These are phyloP conservation scores for Coniophora puteana DNA, from an alignment of 1,284 basidiomycete genomes.

Conservation along the genomic window DNA sequence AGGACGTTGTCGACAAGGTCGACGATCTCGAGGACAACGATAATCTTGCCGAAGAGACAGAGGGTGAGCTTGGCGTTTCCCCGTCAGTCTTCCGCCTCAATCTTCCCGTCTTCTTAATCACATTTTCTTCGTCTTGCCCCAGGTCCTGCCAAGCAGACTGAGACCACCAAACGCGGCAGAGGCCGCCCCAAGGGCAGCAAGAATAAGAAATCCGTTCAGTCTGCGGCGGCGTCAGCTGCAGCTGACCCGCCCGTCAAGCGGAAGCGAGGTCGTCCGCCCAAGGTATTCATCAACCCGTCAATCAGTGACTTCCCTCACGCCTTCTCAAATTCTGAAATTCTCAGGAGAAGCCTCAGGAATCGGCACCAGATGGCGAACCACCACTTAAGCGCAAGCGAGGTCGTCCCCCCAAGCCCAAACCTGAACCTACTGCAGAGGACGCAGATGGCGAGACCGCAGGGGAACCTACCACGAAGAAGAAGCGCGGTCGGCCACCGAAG, in stretches of 20 bases:
- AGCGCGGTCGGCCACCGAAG: slow-evolving; percentile 72
- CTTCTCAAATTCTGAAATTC: slow-evolving; percentile 18
- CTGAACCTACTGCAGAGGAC: slow-evolving; percentile 32
- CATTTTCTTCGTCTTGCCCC: slow-evolving; percentile 21
- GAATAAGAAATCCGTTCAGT: slow-evolving; percentile 63
- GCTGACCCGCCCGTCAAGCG: slow-evolving; percentile 43
- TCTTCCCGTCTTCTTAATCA: slow-evolving; percentile 8
- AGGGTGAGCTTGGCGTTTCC: slow-evolving; percentile 24
- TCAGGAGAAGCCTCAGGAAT: slow-evolving; percentile 54
- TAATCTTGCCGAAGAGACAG: slow-evolving; percentile 30
- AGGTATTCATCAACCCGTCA: slow-evolving; percentile 42
- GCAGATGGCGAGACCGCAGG: slow-evolving; percentile 35
- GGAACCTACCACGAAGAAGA: slow-evolving; percentile 56
- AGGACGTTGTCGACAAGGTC: slow-evolving; percentile 36
- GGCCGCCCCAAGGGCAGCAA: slow-evolving; percentile 80
- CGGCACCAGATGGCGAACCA: slow-evolving; percentile 42
- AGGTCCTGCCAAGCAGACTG: slow-evolving; percentile 15
- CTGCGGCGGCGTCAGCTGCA: slow-evolving; percentile 33
- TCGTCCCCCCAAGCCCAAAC: slow-evolving; percentile 69
- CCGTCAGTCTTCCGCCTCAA: slow-evolving; percentile 6
- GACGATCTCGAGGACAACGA: slow-evolving; percentile 43
- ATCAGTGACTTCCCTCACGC: slow-evolving; percentile 19
- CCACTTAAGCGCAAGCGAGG: slow-evolving; percentile 64
- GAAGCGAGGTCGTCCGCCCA: slow-evolving; percentile 71
- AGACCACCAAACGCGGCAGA: slow-evolving; percentile 60